Evolutionary conservation across 371 early-diverging fungal species (phyloP), one percentile per base, ranked within the genome.

Genomic region (Blastocladiella emersonii): DNA sequence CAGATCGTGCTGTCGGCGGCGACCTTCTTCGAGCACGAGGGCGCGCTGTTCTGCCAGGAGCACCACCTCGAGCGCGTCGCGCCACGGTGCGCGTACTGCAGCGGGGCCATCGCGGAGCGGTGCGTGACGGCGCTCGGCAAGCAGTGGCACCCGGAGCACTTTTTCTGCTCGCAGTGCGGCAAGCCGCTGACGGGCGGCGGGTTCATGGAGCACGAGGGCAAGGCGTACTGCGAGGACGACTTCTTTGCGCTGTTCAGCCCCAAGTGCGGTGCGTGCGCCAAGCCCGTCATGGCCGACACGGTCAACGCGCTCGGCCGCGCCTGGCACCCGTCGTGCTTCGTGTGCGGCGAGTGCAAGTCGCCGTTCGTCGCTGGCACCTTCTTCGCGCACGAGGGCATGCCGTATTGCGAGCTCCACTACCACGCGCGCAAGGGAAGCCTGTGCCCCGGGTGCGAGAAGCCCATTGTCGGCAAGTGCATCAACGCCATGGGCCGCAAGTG

Each of bases 281-380:
- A 79, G 51, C 74, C 72, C 6, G 78, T 86, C 49, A 73, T 76
- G 15, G 84, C 77, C 0, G 83, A 81, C 48, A 77, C 77, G 65
- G 63, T 85, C 36, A 73, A 66, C 39, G 88, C 88, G 0, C 65
- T 86, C 43, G 81, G 75, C 34, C 74, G 76, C 45, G 77, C 76
- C 36, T 89, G 85, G 83, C 89, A 89, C 64, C 75, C 78, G 49
- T 76, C 78, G 34, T 89, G 89, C 69, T 88, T 89, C 69, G 78
- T 74, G 4, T 89, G 89, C 71, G 69, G 75, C 39, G 80, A 78
- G 43, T 84, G 82, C 68, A 78, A 78, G 53, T 66, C 72, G 41
- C 67, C 78, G 1, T 83, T 85, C 65, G 68, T 72, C 23, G 66
- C 67, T 0, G 67, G 72, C 0, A 74, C 76, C 0, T 85, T 82